Conservation (phyloP, 306 rosid species). For the Trifolium fragiferum region DNA sequence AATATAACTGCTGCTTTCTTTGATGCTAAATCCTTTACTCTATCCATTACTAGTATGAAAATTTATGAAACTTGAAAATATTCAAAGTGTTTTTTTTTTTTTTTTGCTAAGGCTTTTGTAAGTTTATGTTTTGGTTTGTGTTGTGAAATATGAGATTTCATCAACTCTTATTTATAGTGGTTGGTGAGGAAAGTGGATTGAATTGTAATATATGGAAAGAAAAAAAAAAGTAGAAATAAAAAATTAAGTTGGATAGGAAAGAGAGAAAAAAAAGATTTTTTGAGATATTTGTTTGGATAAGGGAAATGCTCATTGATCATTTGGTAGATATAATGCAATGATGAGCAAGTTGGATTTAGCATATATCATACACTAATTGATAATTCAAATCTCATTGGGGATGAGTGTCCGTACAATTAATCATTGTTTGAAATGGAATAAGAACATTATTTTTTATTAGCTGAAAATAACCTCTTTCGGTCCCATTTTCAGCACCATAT, state of each 20-base stretch:
- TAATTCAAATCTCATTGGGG: slow-evolving; percentile 44
- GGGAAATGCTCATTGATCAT: slow-evolving; percentile 66
- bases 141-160: slow-evolving; percentile 56
- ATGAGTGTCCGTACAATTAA: slow-evolving; percentile 40
- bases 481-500: slow-evolving; percentile 51
- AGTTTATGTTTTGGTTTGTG: slow-evolving; percentile 52
- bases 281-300: slow-evolving; percentile 89
- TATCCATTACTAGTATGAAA: slow-evolving; percentile 59
- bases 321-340: slow-evolving; percentile 56
- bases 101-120: slow-evolving; percentile 32
- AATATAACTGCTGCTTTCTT: slow-evolving; percentile 96
- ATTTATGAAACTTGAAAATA: background rate
- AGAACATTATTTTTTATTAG: slow-evolving; percentile 48
- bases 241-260: slow-evolving; percentile 55
- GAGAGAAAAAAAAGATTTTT: slow-evolving; percentile 57
- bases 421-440: slow-evolving; percentile 56
- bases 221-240: slow-evolving; percentile 25
- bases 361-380: slow-evolving; percentile 45
- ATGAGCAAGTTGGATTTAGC: slow-evolving; percentile 67
- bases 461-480: slow-evolving; percentile 47
- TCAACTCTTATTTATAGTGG: slow-evolving; percentile 74
- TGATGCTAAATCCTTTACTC: slow-evolving; percentile 81
- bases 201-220: slow-evolving; percentile 44
- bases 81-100: background rate
- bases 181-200: slow-evolving; percentile 48